A percentile compares a stretch with the other conserved stretches of the same genome.
These are phyloP conservation scores for Leccinum angustisporum DNA, from an alignment of 1,284 basidiomycete species.

Conservation along the genomic window DNA sequence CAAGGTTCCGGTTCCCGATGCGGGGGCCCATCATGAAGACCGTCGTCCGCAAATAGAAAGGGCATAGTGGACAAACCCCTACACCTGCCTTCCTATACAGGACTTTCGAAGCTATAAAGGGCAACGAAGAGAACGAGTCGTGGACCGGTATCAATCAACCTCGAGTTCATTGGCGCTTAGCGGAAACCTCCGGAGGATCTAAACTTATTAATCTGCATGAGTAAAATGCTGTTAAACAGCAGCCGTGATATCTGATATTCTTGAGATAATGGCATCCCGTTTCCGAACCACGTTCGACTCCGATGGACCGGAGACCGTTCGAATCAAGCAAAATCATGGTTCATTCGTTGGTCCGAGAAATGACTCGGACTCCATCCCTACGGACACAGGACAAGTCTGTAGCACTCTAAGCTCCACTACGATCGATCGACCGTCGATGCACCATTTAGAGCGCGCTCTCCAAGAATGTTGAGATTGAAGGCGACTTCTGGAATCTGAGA, in stretches of 20 bases:
- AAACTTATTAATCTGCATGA: no score
- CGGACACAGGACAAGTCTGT: no score
- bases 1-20: not conserved
- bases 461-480: no score
- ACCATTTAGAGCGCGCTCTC: no score
- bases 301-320: not conserved
- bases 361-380: no score
- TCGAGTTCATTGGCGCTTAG: not conserved
- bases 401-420: no score
- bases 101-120: not conserved
- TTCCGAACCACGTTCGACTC: not conserved
- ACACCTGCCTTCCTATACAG: slow-evolving; percentile 6
- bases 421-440: no score
- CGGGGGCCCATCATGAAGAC: not conserved
- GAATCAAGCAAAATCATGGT: slow-evolving; percentile 43
- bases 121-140: not conserved
- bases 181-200: slow-evolving; percentile 1
- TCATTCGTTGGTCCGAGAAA: no score
- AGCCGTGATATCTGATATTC: not conserved
- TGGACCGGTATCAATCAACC: not conserved
- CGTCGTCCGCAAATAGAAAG: not conserved
- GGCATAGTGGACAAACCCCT: not conserved
- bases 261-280: not conserved
- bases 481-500: no score
- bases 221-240: no score